These are phyloP conservation scores for Aspergillus sp. DNA, from an alignment of 2,329 filamentous ascomycete species.

Conservation along the genomic window DNA sequence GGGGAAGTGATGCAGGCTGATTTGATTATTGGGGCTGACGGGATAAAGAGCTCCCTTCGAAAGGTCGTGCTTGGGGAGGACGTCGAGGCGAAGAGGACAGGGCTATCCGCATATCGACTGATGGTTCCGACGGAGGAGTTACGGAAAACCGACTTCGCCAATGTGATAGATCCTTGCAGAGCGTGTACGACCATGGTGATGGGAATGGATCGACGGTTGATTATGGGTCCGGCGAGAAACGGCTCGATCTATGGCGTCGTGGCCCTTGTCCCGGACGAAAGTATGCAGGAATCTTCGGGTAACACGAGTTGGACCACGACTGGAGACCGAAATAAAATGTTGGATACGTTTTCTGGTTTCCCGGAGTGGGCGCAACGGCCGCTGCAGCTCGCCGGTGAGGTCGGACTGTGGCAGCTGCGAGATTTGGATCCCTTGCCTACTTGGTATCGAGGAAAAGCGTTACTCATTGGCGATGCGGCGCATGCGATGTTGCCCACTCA, in stretches of 20 bases:
- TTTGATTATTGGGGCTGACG: conserved; percentile 32
- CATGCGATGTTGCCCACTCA: conserved; percentile 44
- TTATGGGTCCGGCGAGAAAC: conserved; percentile 48
- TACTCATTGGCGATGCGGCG: conserved; percentile 40
- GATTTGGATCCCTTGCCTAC: conserved; percentile 27
- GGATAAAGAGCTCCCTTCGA: conserved; percentile 19
- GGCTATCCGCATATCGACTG: conserved; percentile 10
- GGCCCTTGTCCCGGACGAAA: conserved; percentile 44
- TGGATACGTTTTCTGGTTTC: conserved; percentile 7
- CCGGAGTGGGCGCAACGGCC: conserved; percentile 6
- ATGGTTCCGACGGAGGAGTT: conserved; percentile 8
- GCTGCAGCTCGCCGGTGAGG: not conserved
- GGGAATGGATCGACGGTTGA: conserved; percentile 41
- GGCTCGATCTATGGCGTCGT: conserved; percentile 46
- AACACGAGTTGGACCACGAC: conserved; percentile 7
- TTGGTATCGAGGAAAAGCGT: conserved; percentile 20
- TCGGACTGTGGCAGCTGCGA: conserved; percentile 12
- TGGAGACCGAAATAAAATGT: conserved; percentile 8
- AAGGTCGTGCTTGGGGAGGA: not conserved
- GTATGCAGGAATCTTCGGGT: conserved; percentile 5
- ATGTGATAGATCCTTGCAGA: conserved; percentile 35
- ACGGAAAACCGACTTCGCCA: conserved; percentile 17
- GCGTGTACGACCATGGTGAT: conserved; percentile 49
- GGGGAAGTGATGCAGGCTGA: conserved; percentile 20
- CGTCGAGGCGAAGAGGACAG: conserved; percentile 1